Percentiles rank a stretch among this genome's conserved stretches.
Evolutionary conservation across 2,329 filamentous ascomycete species (phyloP).

Genomic region (Phyllosticta ampelicida): DNA sequence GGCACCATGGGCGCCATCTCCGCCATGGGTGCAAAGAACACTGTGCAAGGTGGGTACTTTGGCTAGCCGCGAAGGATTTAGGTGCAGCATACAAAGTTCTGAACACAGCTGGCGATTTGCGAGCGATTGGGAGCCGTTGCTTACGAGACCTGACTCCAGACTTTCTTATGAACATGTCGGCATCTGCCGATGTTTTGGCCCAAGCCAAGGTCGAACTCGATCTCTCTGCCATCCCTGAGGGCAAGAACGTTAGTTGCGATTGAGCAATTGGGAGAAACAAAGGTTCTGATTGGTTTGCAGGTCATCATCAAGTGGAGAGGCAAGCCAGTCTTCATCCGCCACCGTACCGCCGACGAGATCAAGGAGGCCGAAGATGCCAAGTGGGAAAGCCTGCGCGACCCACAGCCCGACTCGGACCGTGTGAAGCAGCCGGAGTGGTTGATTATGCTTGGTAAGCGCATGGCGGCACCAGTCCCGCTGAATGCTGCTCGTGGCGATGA

Average conservation of each 20-base stretch:
- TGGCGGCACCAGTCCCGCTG: not conserved
- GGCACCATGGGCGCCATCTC: conserved; percentile 86
- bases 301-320: conserved; percentile 99
- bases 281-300: conserved; percentile 32
- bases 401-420: conserved; percentile 80
- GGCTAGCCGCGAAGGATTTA: conserved; percentile 1
- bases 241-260: conserved; percentile 77
- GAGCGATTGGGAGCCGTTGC: conserved; percentile 1
- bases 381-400: conserved; percentile 75
- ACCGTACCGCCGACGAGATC: conserved; percentile 90
- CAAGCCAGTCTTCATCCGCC: conserved; percentile 99
- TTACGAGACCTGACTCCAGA: conserved; percentile 45
- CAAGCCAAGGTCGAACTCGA: conserved; percentile 99
- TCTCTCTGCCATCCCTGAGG: conserved; percentile 84
- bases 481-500: not conserved
- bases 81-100: conserved; percentile 2
- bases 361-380: conserved; percentile 85
- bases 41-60: conserved; percentile 73
- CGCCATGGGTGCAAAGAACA: conserved; percentile 92
- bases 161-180: conserved; percentile 99
- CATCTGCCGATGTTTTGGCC: conserved; percentile 93
- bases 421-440: conserved; percentile 99
- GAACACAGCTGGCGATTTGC: not conserved
- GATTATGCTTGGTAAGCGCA: conserved; percentile 76
- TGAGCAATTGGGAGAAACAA: not conserved